Percentiles rank a stretch among this genome's conserved stretches.
Evolutionary conservation across 2,329 filamentous ascomycete species (phyloP).

Genomic region (Fusarium neocosmosporiellum): DNA sequence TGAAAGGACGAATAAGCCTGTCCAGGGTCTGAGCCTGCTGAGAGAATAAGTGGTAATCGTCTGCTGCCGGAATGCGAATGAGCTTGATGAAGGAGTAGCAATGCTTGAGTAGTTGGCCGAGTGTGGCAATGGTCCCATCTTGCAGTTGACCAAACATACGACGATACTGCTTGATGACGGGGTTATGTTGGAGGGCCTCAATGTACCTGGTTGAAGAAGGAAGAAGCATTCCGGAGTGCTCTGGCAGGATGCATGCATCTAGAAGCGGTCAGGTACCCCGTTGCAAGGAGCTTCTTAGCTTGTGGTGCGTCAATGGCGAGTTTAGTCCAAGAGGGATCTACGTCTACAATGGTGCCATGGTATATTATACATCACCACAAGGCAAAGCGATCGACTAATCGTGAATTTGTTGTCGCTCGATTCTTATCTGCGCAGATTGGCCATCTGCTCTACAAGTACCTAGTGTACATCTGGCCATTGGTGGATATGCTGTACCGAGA

Average conservation of each 20-base stretch:
- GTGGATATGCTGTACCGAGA: neutral
- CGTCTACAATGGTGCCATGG: conserved; percentile 3
- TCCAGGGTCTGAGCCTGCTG: too few species aligned
- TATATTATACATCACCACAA: conserved; percentile 6
- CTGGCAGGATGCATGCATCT: neutral
- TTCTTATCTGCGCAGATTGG: neutral
- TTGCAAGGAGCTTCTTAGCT: neutral
- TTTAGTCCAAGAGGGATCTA: neutral
- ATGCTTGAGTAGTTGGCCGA: too few species aligned
- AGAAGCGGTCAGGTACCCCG: neutral
- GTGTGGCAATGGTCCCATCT: too few species aligned
- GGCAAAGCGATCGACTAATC: conserved; percentile 2
- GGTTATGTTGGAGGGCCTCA: too few species aligned
- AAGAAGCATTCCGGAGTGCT: neutral
- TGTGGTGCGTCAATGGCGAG: neutral
- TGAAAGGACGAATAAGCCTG: too few species aligned
- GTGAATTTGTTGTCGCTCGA: conserved; percentile 7
- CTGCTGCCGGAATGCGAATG: too few species aligned
- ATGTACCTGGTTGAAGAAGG: neutral
- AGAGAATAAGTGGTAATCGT: too few species aligned
- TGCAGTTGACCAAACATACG: too few species aligned
- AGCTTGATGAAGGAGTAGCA: too few species aligned
- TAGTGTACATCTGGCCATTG: conserved; percentile 1
- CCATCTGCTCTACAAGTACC: neutral
- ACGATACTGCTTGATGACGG: too few species aligned